Evolutionary conservation across 2,329 filamentous ascomycete genomes (phyloP).

Genomic region (Calonectria pteridis): DNA sequence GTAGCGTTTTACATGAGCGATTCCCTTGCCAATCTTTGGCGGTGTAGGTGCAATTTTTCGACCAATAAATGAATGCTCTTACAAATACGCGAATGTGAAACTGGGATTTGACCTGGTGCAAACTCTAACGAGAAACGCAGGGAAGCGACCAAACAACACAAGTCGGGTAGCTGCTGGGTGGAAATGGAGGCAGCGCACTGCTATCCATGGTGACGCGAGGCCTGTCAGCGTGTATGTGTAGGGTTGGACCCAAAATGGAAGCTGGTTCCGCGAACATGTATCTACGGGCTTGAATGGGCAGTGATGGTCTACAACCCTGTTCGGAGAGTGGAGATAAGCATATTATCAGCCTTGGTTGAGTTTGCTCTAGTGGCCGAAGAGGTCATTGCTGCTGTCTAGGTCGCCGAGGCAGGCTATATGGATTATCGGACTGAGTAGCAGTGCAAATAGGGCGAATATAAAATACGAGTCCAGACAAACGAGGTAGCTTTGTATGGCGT

Average conservation of each 20-base stretch:
- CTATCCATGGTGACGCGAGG: background rate
- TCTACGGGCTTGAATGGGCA: background rate
- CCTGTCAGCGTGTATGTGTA: background rate
- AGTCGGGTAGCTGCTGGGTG: background rate
- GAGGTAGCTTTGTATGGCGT: no score
- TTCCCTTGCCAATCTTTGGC: background rate
- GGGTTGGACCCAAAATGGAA: background rate
- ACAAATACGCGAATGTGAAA: background rate
- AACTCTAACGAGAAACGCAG: background rate
- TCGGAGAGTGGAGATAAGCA: background rate
- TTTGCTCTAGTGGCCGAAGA: background rate
- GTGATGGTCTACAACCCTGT: background rate
- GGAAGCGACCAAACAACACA: background rate
- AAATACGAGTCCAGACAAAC: no score
- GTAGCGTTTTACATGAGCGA: background rate
- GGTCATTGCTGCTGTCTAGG: background rate
- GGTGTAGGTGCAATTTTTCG: background rate
- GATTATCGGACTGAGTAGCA: background rate
- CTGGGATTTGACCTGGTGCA: background rate
- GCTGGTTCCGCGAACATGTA: background rate
- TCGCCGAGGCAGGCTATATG: background rate
- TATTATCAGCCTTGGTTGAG: background rate
- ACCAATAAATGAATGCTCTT: background rate
- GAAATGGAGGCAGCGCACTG: background rate
- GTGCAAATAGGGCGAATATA: no score